Base-by-base conservation (phyloP, 2,329 filamentous ascomycete species). In the Fonsecaea erecta region DNA sequence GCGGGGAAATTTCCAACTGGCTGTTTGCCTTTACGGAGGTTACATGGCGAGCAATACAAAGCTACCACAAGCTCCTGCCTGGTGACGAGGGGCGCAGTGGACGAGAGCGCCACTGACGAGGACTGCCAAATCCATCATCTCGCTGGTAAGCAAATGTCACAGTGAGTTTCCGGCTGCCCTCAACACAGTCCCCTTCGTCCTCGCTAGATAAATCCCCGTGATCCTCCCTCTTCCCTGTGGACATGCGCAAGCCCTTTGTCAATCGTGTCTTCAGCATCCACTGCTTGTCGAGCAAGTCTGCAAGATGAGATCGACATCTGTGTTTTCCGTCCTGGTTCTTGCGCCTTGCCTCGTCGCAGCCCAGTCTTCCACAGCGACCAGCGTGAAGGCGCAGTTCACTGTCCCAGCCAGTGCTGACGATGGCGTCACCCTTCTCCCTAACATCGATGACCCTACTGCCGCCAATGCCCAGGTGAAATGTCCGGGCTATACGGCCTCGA, bases 391-490 rank as follows among this genome's bases (percentile, higher is more conserved):
- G 14, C 54, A 73, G 40, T 84, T 81, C 68, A 86, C 82, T 0
- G 75, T 85, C 2, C 82, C 83, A 2, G 71, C 80, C n/a, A 74
- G 74, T 32, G 79, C 79, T 7, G 80, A 83, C 67, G 69, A 74
- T 24, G 84, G 83, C 58, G 78, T 75, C 16, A 75, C 80, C 21
- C 69, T 86, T 46, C 74, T 90, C 40, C 85, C 89, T 34, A 91
- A 90, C 72, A 83, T 90, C 69, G 71, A 84, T 35, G 88, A 91
- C 69, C 85, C 88, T 0, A 65, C 85, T 60, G 88, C 89, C 9
- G 77, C 87, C 58, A 79, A 90, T 74, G 83, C 86, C 4, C 88
- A 91, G 74, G 75, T 78, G 9, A 80, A 86, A 1, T 95, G 85
- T 70, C 85, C 86, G 2, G 85, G 86, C 0, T 88, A 88, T 73